Conservation (phyloP, 306 rosid species). For the Corylus americana region DNA sequence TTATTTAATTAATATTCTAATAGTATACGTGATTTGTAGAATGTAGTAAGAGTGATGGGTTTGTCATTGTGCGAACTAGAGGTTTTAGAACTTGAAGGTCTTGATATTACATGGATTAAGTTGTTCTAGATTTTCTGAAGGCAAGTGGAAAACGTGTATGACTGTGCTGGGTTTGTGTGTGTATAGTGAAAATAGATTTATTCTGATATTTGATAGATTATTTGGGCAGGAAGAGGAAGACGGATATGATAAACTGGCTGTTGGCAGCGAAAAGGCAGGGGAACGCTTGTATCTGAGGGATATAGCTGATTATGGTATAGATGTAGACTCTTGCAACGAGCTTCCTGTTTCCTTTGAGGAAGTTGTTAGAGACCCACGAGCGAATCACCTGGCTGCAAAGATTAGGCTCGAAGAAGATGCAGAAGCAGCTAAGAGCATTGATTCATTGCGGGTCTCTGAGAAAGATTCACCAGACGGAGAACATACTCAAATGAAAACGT, state of each 20-base stretch:
- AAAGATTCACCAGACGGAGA: slow-evolving; percentile 27
- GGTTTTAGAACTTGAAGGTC: no score
- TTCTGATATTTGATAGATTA: not conserved
- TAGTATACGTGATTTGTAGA: no score
- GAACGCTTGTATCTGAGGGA: slow-evolving; percentile 74
- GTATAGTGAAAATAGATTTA: not conserved
- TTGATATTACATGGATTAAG: no score
- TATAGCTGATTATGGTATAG: slow-evolving; percentile 62
- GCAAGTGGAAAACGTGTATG: no score
- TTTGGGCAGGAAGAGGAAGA: slow-evolving; percentile 85
- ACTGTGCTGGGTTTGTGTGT: not conserved
- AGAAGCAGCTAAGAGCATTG: slow-evolving; percentile 55
- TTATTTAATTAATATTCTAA: no score
- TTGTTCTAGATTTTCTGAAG: no score
- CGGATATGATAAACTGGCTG: slow-evolving; percentile 79
- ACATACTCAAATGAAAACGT: slow-evolving; percentile 19
- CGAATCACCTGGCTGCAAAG: slow-evolving; percentile 82
- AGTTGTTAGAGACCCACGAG: slow-evolving; percentile 73
- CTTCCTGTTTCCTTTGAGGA: slow-evolving; percentile 51
- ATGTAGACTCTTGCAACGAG: slow-evolving; percentile 46
- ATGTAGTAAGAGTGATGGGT: no score
- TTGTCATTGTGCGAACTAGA: no score
- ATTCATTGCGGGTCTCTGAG: slow-evolving; percentile 55
- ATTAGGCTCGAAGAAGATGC: slow-evolving; percentile 66
- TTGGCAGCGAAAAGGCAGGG: slow-evolving; percentile 57